Base-by-base conservation (phyloP, 1,284 basidiomycete species). In the Cutaneotrichosporon mucoides region DNA sequence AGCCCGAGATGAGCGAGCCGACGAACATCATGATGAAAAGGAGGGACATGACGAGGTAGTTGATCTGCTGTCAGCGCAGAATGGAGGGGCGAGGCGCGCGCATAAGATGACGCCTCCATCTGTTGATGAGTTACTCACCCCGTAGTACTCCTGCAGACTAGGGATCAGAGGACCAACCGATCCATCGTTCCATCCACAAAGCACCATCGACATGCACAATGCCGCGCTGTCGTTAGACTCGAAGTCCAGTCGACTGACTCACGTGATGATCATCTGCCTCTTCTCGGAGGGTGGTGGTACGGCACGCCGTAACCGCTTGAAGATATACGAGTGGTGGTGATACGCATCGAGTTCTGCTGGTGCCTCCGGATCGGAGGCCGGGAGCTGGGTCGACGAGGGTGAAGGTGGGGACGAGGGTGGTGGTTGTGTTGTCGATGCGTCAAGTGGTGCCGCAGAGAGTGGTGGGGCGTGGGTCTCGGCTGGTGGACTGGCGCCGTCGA, bases 101-200 rank as follows among this genome's bases (percentile, higher is more conserved):
- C n/a, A n/a, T n/a, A n/a, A n/a, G n/a, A n/a, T n/a, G n/a, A n/a
- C n/a, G n/a, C n/a, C n/a, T n/a, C n/a, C 48, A 16, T 37, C 35
- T 24, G 11, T 5, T n/a, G n/a, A n/a, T n/a, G n/a, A n/a, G n/a
- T 5, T 11, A 41, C 63, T 54, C 45, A 65, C 59, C 3, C 54
- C 45, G 37, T 63, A 66, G 57, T 63, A 60, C 12, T 55, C 43
- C 52, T 66, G 64, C 35, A 66, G 48, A 9, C 53, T 53, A 9
- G 64, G 64, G 13, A 66, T 44, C 24, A 66, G 55, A 1, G 64
- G 64, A 2, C 60, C 64, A 11, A 53, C 42, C 6, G 46, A 52
- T 6, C 64, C 64, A 6, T 62, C 60, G 15, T 63, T 62, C 64
- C 64, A 66, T 5, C 64, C 64, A 13, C 57, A 59, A 3, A 66